These are phyloP conservation scores for Melianthus villosus DNA, from an alignment of 441 rosid species.

Conservation along the genomic window DNA sequence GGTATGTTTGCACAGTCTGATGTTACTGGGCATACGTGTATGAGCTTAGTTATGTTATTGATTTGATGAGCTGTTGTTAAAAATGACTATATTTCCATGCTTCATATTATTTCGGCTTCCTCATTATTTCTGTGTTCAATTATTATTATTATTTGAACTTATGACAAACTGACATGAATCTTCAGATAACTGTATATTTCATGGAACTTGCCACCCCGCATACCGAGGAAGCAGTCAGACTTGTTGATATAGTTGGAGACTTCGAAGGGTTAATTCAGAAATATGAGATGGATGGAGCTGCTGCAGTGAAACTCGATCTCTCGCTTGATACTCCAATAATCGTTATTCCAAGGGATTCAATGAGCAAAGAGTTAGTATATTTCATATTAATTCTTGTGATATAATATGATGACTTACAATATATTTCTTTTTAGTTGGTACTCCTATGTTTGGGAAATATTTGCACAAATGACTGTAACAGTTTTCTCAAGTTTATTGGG, in stretches of 20 bases:
- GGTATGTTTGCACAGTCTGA: conserved; percentile 35
- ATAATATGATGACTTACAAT: too few species aligned
- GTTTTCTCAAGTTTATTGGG: too few species aligned
- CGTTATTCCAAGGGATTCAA: conserved; percentile 74
- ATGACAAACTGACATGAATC: conserved; percentile 12
- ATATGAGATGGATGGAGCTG: conserved; percentile 89
- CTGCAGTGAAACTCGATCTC: conserved; percentile 87
- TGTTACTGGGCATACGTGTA: background rate
- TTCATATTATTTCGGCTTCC: background rate
- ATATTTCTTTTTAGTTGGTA: too few species aligned
- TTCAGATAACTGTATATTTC: conserved; percentile 81
- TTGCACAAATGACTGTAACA: too few species aligned
- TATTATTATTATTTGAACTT: background rate
- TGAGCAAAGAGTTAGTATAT: conserved; percentile 71
- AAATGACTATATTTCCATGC: too few species aligned
- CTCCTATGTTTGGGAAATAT: too few species aligned
- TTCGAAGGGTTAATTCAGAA: conserved; percentile 96
- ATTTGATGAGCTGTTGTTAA: too few species aligned
- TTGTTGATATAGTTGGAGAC: conserved; percentile 95
- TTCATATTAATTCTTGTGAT: conserved; percentile 9
- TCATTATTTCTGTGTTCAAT: background rate
- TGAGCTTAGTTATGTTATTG: too few species aligned
- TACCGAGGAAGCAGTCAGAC: conserved; percentile 87
- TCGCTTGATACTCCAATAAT: conserved; percentile 87
- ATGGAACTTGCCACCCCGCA: conserved; percentile 95